A percentile compares a stretch with the other conserved stretches of the same genome.
Evolutionary conservation across 306 rosid species (phyloP).

Genomic region (Aeschynomene evenia): DNA sequence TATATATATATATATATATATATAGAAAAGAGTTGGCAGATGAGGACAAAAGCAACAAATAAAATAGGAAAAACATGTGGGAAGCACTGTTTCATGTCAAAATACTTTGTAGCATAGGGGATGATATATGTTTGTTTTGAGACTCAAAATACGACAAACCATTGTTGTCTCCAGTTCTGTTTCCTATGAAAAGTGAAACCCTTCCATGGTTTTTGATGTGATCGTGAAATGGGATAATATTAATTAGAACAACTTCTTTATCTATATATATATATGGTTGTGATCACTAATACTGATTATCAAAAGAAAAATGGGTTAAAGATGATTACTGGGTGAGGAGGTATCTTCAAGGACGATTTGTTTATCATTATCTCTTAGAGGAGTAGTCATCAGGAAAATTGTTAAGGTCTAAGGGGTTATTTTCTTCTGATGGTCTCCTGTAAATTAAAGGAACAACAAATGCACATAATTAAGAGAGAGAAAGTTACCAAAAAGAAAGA

Average conservation of each 20-base stretch:
- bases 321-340: slow-evolving; percentile 43
- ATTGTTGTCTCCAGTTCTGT: slow-evolving; percentile 13
- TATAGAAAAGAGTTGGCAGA: too few relatives aligned
- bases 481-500: too few relatives aligned
- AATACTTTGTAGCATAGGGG: slow-evolving; percentile 6
- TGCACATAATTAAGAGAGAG: slow-evolving; percentile 12
- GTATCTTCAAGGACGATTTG: slow-evolving; percentile 54
- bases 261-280: too few relatives aligned
- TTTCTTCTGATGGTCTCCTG: slow-evolving; percentile 85
- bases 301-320: background rate
- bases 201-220: slow-evolving; percentile 10
- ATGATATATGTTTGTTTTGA: background rate
- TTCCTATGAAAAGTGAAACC: slow-evolving; percentile 21
- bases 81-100: slow-evolving; percentile 26
- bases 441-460: slow-evolving; percentile 31
- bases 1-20: too few relatives aligned
- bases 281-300: background rate
- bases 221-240: background rate
- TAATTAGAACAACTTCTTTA: too few relatives aligned
- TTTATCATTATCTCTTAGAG: slow-evolving; percentile 50
- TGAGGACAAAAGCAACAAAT: background rate
- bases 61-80: background rate
- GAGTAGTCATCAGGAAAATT: slow-evolving; percentile 83
- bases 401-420: slow-evolving; percentile 92
- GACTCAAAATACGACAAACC: background rate